Evolutionary conservation across 805 yeast species (phyloP), one percentile per base, ranked within the genome.

Genomic region (Yarrowia deformans): DNA sequence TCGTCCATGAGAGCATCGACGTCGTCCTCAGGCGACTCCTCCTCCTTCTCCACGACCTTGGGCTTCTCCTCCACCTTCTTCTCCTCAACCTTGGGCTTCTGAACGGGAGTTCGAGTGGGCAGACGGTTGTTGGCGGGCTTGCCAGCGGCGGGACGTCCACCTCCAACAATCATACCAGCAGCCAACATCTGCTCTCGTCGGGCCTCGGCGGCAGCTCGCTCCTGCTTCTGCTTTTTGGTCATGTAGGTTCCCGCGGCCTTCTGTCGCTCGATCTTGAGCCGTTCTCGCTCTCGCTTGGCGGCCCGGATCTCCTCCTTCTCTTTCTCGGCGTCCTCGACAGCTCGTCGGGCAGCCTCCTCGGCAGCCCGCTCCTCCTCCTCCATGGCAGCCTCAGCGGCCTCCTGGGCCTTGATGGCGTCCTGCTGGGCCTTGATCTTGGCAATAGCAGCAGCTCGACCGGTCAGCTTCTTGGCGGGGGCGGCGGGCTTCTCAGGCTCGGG

Each of bases 151-250:
- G 56, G 14, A 2, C 32, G 29, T 6, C 16, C 23, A 4, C 93
- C 98, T 35, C 91, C 90, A 75, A 93, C 91, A 56, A 81, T 81
- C 55, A 93, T 84, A 71, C 92, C 90, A 43, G 93, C 81, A 70
- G 88, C 88, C 72, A 94, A 84, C 71, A 94, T 83, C 75, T 89
- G 93, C 72, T 90, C 90, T 79, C 96, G 90, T 82, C 98, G 92
- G 78, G 90, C 90, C 77, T 94, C 98, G 75, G 88, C 86, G 49
- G 88, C 79, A 68, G 88, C 91, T 81, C 91, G 90, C 78, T 93
- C 97, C 79, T 93, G 97, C 81, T 90, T 92, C 84, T 95, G 99
- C 78, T 93, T 94, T 83, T 91, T 95, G 70, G 97, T 90, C 77
- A 95, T 81, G 69, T 89, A 87, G 78, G 95, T 95, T 76, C 99